These are phyloP conservation scores for Tuber borchii DNA, from an alignment of 495 filamentous ascomycete genomes.

Conservation along the genomic window DNA sequence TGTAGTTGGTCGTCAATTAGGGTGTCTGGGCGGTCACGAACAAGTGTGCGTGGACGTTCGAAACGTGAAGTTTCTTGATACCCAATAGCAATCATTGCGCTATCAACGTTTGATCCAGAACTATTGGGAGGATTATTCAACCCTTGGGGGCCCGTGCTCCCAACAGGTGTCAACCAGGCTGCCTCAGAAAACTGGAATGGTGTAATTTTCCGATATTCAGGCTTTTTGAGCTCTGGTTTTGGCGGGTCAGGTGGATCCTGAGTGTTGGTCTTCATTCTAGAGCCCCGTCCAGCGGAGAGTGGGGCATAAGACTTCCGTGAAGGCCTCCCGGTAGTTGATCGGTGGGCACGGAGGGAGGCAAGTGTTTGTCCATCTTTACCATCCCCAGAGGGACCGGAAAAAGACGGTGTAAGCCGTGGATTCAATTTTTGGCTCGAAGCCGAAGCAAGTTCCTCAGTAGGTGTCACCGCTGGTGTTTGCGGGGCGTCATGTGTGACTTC, in stretches of 20 bases:
- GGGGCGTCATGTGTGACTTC: constrained; percentile 18
- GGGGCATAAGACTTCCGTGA: constrained; percentile 12
- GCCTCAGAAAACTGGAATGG: constrained; percentile 38
- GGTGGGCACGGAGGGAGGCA: constrained; percentile 38
- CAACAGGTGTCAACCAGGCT: constrained; percentile 32
- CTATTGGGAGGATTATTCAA: constrained; percentile 27
- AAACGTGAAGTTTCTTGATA: constrained; percentile 92
- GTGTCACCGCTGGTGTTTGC: constrained; percentile 36
- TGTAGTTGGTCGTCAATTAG: constrained; percentile 42
- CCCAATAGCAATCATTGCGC: constrained; percentile 85
- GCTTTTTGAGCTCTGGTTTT: constrained; percentile 54
- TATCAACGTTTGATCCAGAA: constrained; percentile 55
- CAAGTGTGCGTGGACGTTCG: constrained; percentile 66
- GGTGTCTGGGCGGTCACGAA: constrained; percentile 53
- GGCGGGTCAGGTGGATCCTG: constrained; percentile 41
- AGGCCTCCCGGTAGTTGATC: constrained; percentile 37
- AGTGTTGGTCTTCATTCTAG: constrained; percentile 13
- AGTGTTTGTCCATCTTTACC: constrained; percentile 37
- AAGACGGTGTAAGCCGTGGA: neutral
- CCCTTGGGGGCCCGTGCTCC: constrained; percentile 29
- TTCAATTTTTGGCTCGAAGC: neutral
- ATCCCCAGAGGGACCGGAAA: constrained; percentile 15
- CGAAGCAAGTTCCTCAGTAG: constrained; percentile 24
- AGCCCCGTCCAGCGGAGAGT: constrained; percentile 15
- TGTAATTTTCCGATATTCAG: constrained; percentile 50